Evolutionary conservation across 2,329 filamentous ascomycete species (phyloP), one percentile per base, ranked within the genome.

Genomic region (Talaromyces sp.): DNA sequence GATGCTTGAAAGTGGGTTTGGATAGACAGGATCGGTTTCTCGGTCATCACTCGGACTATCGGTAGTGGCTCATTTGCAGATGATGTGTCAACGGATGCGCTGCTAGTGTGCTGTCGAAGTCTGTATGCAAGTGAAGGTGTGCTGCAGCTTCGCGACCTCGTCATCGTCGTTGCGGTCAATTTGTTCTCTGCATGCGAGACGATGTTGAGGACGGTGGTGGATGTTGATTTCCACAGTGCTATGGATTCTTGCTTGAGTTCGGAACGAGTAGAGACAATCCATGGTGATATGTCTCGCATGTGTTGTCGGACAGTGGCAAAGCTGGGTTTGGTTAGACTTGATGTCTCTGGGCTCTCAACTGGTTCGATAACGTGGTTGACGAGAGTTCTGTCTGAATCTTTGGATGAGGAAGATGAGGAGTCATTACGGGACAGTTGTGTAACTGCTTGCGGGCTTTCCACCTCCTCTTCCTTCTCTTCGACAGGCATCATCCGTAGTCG

Each of bases 1-100:
- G 63, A 41, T 52, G 73, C 69, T 31, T 60, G 59, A n/a, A 61
- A 61, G 31, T 61, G 47, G 43, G 50, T 56, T 60, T 56, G 52
- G 19, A 56, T 47, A 41, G 61, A 52, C 3, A 63, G 52, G 11
- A 39, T 35, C 19, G 52, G 61, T 17, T 52, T 47, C n/a, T 62
- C 15, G 31, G 41, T 33, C 6, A 22, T 27, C 41, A 27, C 45
- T 35, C 41, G 52, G 52, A 56, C 52, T 15, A 56, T 11, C 27
- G 52, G 31, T 37, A 56, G 31, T 8, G 52, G n/a, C 19, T 56
- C n/a, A 11, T 27, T 47, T 49, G 62, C 45, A 41, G 62, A 39
- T 64, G 62, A 25, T 31, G 15, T 59, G 33, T 60, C 43, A 41
- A 59, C 39, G 22, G 19, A 31, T 13, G 19, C 8, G 39, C 10